These are phyloP conservation scores for Saksenaea oblongispora DNA, from an alignment of 371 early-diverging fungal genomes.

Conservation along the genomic window DNA sequence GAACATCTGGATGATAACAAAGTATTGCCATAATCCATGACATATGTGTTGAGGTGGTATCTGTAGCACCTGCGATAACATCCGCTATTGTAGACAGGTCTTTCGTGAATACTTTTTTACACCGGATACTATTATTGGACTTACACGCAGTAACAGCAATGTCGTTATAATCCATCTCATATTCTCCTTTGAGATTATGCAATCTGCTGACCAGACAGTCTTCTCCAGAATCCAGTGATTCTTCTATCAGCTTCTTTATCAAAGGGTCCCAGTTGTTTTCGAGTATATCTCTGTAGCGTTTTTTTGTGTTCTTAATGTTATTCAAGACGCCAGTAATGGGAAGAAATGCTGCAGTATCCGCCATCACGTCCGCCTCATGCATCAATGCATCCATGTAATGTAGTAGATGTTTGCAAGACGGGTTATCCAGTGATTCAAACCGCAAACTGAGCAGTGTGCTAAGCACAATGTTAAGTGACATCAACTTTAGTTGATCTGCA, in stretches of 20 bases:
- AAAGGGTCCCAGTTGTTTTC: slow-evolving; percentile 7
- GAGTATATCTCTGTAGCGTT: neutral
- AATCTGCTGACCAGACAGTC: slow-evolving; percentile 6
- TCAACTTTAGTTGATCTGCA: slow-evolving; percentile 3
- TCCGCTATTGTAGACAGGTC: neutral
- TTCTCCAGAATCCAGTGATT: neutral
- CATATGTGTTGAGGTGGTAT: slow-evolving; percentile 10
- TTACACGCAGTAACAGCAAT: slow-evolving; percentile 14
- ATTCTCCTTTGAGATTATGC: slow-evolving; percentile 5
- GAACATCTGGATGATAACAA: slow-evolving; percentile 12
- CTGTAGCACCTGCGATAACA: slow-evolving; percentile 10
- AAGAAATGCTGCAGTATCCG: slow-evolving; percentile 1
- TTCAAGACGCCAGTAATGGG: neutral
- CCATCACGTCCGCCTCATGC: neutral
- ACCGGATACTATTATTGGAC: neutral
- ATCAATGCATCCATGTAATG: neutral
- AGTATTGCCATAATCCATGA: slow-evolving; percentile 15
- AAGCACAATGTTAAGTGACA: slow-evolving; percentile 12
- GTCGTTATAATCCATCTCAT: slow-evolving; percentile 19
- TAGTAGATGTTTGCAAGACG: neutral
- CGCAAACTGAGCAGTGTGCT: neutral
- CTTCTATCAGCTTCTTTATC: neutral
- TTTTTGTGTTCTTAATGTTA: neutral
- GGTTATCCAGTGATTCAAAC: slow-evolving; percentile 1
- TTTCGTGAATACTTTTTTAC: neutral